Evolutionary conservation across 1,284 basidiomycete genomes (phyloP).

Genomic region (Melampsora larici-populina): DNA sequence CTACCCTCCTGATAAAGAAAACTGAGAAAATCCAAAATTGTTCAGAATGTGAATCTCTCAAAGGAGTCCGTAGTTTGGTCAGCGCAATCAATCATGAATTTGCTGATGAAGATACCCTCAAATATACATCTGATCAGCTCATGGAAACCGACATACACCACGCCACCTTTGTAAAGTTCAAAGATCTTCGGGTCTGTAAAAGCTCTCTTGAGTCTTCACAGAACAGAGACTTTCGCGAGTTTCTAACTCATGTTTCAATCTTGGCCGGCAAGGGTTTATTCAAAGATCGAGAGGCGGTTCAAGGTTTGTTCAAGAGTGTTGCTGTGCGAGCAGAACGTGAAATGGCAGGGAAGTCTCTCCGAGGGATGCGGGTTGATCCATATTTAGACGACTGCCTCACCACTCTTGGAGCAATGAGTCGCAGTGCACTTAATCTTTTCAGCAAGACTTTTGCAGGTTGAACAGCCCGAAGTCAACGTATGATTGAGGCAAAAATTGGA

Average conservation of each 20-base stretch:
- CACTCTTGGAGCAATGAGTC: constrained; percentile 25
- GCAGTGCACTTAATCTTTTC: neutral
- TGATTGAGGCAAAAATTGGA: neutral
- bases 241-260: neutral
- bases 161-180: neutral
- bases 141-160: constrained; percentile 17
- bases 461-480: neutral
- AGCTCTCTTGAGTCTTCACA: constrained; percentile 1
- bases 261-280: constrained; percentile 12
- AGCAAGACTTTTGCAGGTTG: neutral
- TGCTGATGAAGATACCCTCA: constrained; percentile 3
- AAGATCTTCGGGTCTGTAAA: neutral
- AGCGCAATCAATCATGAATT: constrained; percentile 8
- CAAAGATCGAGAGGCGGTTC: neutral
- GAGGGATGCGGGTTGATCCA: neutral
- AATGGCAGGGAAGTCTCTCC: neutral
- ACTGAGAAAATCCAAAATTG: neutral
- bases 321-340: constrained; percentile 3
- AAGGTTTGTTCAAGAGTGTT: constrained; percentile 13
- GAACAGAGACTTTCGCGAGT: neutral
- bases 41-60: neutral
- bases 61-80: neutral
- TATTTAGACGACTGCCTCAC: constrained; percentile 22
- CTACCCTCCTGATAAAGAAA: neutral
- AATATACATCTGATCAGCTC: neutral